These are phyloP conservation scores for Leishmania tropica DNA, from an alignment of 208 protist species.

Conservation along the genomic window DNA sequence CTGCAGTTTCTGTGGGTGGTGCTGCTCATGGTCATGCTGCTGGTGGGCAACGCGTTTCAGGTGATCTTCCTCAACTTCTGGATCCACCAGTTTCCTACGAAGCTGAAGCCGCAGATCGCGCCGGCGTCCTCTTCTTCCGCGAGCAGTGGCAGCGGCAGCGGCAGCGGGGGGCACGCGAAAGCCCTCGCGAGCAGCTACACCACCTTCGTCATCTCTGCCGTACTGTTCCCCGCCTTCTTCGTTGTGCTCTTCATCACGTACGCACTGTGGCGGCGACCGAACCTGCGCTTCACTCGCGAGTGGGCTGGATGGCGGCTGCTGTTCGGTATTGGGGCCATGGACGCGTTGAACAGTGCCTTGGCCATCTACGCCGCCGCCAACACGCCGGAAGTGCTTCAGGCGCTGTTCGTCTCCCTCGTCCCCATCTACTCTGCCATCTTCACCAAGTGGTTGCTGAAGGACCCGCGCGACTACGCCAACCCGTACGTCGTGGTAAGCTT, in stretches of 20 bases:
- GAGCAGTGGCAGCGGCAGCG: not conserved
- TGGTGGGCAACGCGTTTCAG: slow-evolving; percentile 74
- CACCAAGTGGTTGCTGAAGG: slow-evolving; percentile 51
- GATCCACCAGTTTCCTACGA: slow-evolving; percentile 58
- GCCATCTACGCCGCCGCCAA: slow-evolving; percentile 64
- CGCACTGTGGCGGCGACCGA: slow-evolving; percentile 46
- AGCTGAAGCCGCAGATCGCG: slow-evolving; percentile 31
- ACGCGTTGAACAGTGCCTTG: slow-evolving; percentile 54
- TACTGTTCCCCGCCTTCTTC: slow-evolving; percentile 74
- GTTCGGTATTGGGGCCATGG: slow-evolving; percentile 39
- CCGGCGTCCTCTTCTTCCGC: slow-evolving; percentile 39
- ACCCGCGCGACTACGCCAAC: slow-evolving; percentile 50
- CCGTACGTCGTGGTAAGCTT: slow-evolving; percentile 41
- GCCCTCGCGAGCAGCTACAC: slow-evolving; percentile 74
- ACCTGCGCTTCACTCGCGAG: slow-evolving; percentile 45
- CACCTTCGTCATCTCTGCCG: slow-evolving; percentile 67
- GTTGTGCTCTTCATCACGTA: slow-evolving; percentile 54
- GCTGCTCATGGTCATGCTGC: slow-evolving; percentile 54
- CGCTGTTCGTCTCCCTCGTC: slow-evolving; percentile 50
- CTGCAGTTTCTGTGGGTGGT: slow-evolving; percentile 43
- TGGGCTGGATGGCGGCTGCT: slow-evolving; percentile 37
- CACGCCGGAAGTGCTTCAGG: slow-evolving; percentile 68
- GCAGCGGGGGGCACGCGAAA: slow-evolving; percentile 15
- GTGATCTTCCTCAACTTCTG: slow-evolving; percentile 87
- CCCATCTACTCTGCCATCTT: slow-evolving; percentile 57